These are phyloP conservation scores for Eutypella sp. DNA, from an alignment of 2,329 filamentous ascomycete species.

Conservation along the genomic window DNA sequence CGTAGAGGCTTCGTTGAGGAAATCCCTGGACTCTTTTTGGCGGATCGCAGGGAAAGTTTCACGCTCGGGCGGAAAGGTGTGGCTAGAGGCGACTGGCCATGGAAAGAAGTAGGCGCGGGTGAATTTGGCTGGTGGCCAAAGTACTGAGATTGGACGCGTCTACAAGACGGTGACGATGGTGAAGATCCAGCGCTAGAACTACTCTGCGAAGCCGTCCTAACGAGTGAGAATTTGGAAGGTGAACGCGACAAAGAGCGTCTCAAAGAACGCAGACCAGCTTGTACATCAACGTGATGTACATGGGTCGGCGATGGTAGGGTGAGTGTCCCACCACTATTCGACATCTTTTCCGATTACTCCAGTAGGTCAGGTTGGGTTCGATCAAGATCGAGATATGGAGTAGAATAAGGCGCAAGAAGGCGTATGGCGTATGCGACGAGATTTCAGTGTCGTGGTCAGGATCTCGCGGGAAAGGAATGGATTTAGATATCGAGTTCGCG, in stretches of 20 bases:
- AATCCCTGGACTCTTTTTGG: constrained; percentile 41
- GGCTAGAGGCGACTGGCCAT: constrained; percentile 46
- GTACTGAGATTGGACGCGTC: constrained; percentile 38
- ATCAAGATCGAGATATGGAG: too few species aligned
- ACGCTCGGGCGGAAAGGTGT: constrained; percentile 63
- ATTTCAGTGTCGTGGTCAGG: background rate
- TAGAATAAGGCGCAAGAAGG: too few species aligned
- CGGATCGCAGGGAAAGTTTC: constrained; percentile 61
- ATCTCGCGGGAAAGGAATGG: constrained; percentile 1
- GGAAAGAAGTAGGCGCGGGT: constrained; percentile 21
- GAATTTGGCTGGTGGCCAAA: constrained; percentile 44
- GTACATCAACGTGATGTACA: constrained; percentile 73
- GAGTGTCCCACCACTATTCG: constrained; percentile 56
- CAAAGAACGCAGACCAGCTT: constrained; percentile 72
- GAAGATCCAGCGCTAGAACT: constrained; percentile 44
- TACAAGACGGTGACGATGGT: constrained; percentile 40
- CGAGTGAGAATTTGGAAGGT: constrained; percentile 80
- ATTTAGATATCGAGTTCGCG: constrained; percentile 14
- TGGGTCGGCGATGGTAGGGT: constrained; percentile 84
- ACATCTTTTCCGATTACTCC: constrained; percentile 17
- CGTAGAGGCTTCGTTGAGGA: constrained; percentile 51
- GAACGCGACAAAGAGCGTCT: constrained; percentile 86
- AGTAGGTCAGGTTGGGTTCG: background rate
- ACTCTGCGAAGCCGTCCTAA: constrained; percentile 41
- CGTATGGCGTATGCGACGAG: background rate